These are phyloP conservation scores for Pichia sporocuriosa DNA, from an alignment of 805 yeast species.

Conservation along the genomic window DNA sequence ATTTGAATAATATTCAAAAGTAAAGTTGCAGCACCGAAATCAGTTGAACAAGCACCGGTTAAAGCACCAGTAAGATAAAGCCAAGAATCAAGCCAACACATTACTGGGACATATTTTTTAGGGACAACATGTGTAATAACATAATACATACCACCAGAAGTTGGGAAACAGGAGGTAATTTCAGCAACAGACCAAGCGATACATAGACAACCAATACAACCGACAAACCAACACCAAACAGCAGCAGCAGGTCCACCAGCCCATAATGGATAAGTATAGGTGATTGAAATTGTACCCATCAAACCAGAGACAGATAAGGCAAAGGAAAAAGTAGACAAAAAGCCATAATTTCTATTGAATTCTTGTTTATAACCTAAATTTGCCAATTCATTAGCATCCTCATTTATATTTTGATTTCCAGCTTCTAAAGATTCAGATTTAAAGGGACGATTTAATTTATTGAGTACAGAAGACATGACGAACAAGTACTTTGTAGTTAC, in stretches of 20 bases:
- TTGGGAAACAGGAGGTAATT: conserved; percentile 45
- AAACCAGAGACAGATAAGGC: conserved; percentile 61
- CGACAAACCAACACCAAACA: conserved; percentile 58
- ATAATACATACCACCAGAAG: conserved; percentile 47
- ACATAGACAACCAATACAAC: conserved; percentile 46
- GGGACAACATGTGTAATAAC: conserved; percentile 44
- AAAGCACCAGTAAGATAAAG: conserved; percentile 43
- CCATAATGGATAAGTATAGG: conserved; percentile 39
- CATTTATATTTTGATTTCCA: background rate
- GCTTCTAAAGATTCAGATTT: background rate
- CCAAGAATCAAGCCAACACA: conserved; percentile 51
- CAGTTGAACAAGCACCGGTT: conserved; percentile 46
- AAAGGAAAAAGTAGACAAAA: conserved; percentile 55
- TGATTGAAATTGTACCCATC: conserved; percentile 55
- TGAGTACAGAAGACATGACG: background rate
- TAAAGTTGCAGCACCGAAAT: conserved; percentile 46
- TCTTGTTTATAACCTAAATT: conserved; percentile 58
- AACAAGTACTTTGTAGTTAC: no score
- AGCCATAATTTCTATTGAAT: conserved; percentile 49
- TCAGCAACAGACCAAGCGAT: conserved; percentile 48
- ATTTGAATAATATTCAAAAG: conserved; percentile 40
- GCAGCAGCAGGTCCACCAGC: conserved; percentile 59
- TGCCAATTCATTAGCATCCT: conserved; percentile 25
- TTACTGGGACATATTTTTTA: conserved; percentile 40
- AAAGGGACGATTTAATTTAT: background rate